Evolutionary conservation across 768 basidiomycete species (phyloP), one percentile per base, ranked within the genome.

Genomic region (Suillus lakei): DNA sequence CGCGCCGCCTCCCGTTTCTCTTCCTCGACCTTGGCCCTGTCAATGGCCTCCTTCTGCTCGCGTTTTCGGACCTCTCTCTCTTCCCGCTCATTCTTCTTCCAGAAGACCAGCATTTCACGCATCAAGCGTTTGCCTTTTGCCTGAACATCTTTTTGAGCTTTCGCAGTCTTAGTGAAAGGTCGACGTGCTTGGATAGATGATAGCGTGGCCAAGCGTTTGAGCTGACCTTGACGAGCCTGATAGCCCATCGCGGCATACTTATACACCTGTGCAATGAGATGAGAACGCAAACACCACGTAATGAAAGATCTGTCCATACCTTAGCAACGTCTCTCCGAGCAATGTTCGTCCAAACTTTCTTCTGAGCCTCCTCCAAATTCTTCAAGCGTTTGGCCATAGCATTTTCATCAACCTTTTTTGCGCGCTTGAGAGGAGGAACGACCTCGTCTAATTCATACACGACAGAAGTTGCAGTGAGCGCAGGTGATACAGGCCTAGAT

Each of bases 31-130:
- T 90, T 93, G 28, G 93, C 86, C 60, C 94, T 87, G 71, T 96
- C 95, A 70, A 88, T 84, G 13, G 95, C 95, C 75, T 98, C 96
- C 76, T 96, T 96, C 76, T 98, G 95, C 71, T 96, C 95, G 59
- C 92, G 92, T 78, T 93, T 95, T 68, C 96, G 88, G 15, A 92
- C 87, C 67, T 98, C 96, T 54, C 95, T 83, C 78, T 98, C 97
- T 76, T 97, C 95, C 72, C 95, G 95, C 78, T 99, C 97, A 69
- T 98, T 98, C 79, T 95, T 95, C 81, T 93, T 96, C 95, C 95
- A 98, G 79, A 96, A 96, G 23, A 95, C 88, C 66, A 96, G 88
- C 92, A 98, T 95, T 82, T 98, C 96, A 34, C 95, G 89, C 92
- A 95, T 94, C 44, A 96, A 81, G 46, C 93, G 87, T 75, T 93